Conservation (phyloP, 495 filamentous ascomycete species). For the Neurospora cerealis region DNA sequence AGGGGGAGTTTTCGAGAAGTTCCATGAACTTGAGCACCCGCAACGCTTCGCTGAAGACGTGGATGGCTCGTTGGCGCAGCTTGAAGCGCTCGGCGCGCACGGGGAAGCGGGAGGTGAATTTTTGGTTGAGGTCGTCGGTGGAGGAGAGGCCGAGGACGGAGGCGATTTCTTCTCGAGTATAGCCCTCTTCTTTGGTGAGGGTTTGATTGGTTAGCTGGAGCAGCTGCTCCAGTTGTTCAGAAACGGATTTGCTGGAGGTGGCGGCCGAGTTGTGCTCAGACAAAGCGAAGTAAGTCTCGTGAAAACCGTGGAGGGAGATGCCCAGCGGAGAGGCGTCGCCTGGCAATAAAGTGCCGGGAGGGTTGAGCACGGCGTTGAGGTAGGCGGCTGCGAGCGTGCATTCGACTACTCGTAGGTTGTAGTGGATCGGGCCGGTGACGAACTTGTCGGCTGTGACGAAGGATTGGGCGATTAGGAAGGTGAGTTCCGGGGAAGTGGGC, state of each 20-base stretch:
- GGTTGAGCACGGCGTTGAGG: conserved; percentile 39
- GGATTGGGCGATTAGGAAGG: conserved; percentile 88
- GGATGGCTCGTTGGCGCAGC: conserved; percentile 73
- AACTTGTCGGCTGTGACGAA: conserved; percentile 93
- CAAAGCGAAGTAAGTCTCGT: conserved; percentile 53
- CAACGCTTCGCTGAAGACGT: conserved; percentile 83
- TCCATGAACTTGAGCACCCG: conserved; percentile 75
- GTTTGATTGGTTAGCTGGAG: conserved; percentile 52
- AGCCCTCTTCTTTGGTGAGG: conserved; percentile 66
- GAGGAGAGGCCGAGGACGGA: conserved; percentile 50
- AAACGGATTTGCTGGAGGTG: conserved; percentile 19
- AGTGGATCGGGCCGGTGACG: conserved; percentile 82
- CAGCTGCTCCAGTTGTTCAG: conserved; percentile 54
- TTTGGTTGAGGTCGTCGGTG: conserved; percentile 57
- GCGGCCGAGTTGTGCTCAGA: conserved; percentile 30
- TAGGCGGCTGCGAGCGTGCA: conserved; percentile 78
- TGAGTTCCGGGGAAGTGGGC: conserved; percentile 67
- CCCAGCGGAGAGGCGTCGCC: conserved; percentile 76
- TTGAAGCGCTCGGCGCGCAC: conserved; percentile 83
- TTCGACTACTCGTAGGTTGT: conserved; percentile 95
- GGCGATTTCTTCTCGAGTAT: conserved; percentile 83
- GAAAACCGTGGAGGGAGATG: conserved; percentile 75
- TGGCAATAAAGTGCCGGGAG: conserved; percentile 55
- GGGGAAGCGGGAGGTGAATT: conserved; percentile 75
- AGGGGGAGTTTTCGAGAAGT: conserved; percentile 44